Evolutionary conservation across 2,329 filamentous ascomycete species (phyloP), one percentile per base, ranked within the genome.

Genomic region (Cladosporium sp.): DNA sequence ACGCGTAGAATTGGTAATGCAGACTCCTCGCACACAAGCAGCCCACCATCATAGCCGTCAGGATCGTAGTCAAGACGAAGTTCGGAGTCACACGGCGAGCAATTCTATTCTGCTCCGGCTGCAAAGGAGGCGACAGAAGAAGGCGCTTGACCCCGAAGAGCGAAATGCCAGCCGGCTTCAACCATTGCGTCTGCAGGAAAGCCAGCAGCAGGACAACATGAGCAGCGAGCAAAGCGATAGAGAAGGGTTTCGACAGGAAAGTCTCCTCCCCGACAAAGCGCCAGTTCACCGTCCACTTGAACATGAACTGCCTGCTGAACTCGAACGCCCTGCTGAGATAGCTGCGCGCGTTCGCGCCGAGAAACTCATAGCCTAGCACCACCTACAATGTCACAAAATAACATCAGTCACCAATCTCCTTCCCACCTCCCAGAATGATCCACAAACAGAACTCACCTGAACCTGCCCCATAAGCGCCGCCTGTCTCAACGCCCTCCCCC

Each of bases 241-340:
- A 82, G 65, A 96, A 95, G 2, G 72, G 66, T 53, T 73, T 80
- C 58, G 83, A 86, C 41, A 95, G 78, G 62, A 99, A 99, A 0
- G 73, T 70, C 6, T 87, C 80, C 69, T 96, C 90, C 13, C 87
- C 85, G n/a, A 96, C 72, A 67, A 97, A 97, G 48, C 91, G 84
- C 93, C 93, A 99, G 70, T 99, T 99, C 59, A 99, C 93, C 0
- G 93, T 99, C 93, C 93, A 99, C 71, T 92, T 90, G 76, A 92
- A 97, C 61, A 96, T 78, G 72, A 99, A 99, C 61, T 89, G 83
- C 49, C 93, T 80, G 41, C 88, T 90, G 52, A 99, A 79, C 72
- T 99, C 90, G 65, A 99, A 99, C 0, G 93, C 90, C 56, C 87
- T 79, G 41, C 81, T 80, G 17, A 95, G 65, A 66, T 99, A 99